phyloP scores from a whole-genome alignment of 2,329 filamentous ascomycete species.

The Blumeria hordei region DNA sequence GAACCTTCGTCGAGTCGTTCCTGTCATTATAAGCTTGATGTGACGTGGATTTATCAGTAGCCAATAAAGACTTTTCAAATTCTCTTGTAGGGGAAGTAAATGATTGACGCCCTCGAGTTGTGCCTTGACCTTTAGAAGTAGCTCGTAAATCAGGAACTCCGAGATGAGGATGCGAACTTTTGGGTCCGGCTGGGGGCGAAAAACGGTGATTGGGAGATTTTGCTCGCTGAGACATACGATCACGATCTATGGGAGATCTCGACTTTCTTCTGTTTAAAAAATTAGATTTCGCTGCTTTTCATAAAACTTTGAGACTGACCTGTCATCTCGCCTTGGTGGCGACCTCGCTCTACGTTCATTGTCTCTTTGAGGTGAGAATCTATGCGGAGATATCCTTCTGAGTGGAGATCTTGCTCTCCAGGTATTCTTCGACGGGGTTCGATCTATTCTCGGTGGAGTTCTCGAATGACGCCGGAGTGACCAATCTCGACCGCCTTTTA shows the following conservation, averaged over 20 bases:
- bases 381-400: constrained; percentile 13
- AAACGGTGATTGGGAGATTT: not conserved
- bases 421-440: constrained; percentile 10
- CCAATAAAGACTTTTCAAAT: constrained; percentile 23
- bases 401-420: constrained; percentile 17
- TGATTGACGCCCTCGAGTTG: constrained; percentile 27
- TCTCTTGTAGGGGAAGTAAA: constrained; percentile 24
- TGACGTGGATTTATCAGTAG: constrained; percentile 21
- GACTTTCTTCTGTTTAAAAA: constrained; percentile 12
- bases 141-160: constrained; percentile 27
- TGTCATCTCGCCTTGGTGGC: constrained; percentile 13
- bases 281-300: not conserved
- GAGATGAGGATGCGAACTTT: constrained; percentile 18
- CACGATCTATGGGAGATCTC: constrained; percentile 14
- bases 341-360: constrained; percentile 18
- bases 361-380: constrained; percentile 16
- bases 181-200: constrained; percentile 14
- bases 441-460: constrained; percentile 11
- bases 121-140: constrained; percentile 18
- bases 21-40: constrained; percentile 8
- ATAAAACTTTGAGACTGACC: constrained; percentile 4
- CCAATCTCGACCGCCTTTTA: constrained; percentile 8
- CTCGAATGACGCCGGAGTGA: constrained; percentile 14
- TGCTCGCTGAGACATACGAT: not conserved
- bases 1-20: not conserved